phyloP scores from a whole-genome alignment of 345 rosid genomes.

The Erucastrum elatum region DNA sequence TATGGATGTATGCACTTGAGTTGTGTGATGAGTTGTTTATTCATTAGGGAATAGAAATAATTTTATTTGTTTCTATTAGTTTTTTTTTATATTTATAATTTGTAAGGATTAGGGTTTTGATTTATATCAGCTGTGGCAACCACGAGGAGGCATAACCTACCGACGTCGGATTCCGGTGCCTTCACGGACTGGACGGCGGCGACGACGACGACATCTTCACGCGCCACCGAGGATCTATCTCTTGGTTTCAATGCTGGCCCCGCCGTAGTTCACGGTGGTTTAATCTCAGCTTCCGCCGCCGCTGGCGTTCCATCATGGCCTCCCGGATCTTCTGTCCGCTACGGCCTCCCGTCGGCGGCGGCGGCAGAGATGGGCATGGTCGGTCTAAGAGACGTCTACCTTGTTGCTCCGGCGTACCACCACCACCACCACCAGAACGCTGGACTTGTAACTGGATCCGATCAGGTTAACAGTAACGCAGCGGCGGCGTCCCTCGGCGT shows the following conservation, averaged over 20 bases:
- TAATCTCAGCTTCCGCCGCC: constrained; percentile 40
- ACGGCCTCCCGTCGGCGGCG: constrained; percentile 49
- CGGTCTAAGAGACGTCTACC: constrained; percentile 67
- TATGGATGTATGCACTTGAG: constrained; percentile 18
- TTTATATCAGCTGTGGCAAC: constrained; percentile 83
- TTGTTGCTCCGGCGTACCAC: constrained; percentile 77
- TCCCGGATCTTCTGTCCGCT: constrained; percentile 48
- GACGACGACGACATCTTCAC: constrained; percentile 57
- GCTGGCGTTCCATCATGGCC: constrained; percentile 58
- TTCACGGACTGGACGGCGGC: constrained; percentile 85
- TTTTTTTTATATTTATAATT: background rate
- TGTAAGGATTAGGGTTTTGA: constrained; percentile 33
- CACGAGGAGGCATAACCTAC: constrained; percentile 71
- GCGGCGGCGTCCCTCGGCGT: constrained; percentile 77
- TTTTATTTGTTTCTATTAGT: background rate
- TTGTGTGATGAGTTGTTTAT: background rate
- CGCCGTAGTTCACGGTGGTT: constrained; percentile 40
- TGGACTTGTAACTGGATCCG: constrained; percentile 41
- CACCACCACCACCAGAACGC: constrained; percentile 48
- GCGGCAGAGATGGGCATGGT: constrained; percentile 80
- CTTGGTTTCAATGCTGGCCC: constrained; percentile 96
- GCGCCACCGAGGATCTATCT: constrained; percentile 82
- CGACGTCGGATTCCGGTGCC: constrained; percentile 82
- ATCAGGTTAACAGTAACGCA: constrained; percentile 41
- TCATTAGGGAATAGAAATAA: background rate